A percentile compares a stretch with the other conserved stretches of the same genome.
Conservation (phyloP, 2,329 filamentous ascomycete genomes). For the Penicillium sp. region DNA sequence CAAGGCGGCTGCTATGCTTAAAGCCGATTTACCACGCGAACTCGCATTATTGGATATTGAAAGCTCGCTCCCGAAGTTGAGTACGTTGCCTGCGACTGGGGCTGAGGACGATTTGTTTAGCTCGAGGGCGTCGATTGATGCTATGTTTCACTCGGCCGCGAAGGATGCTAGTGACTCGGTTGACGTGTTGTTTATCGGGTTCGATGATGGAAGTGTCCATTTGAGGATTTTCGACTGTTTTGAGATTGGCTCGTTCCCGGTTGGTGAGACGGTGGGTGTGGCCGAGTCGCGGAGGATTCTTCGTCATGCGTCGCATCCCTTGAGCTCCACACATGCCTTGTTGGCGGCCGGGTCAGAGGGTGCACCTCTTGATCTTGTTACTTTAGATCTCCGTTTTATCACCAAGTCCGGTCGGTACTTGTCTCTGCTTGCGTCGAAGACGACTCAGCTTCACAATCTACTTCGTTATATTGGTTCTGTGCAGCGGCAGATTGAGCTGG, state of each 20-base stretch:
- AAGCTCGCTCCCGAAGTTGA: constrained; percentile 72
- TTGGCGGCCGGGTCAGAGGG: constrained; percentile 49
- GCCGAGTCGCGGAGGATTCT: constrained; percentile 43
- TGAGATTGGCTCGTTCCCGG: constrained; percentile 63
- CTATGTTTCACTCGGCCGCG: constrained; percentile 64
- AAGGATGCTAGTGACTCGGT: constrained; percentile 70
- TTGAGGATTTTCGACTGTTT: constrained; percentile 85
- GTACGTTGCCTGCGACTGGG: constrained; percentile 65
- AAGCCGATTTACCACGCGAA: constrained; percentile 67
- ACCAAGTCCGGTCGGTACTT: constrained; percentile 73
- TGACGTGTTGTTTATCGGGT: constrained; percentile 75
- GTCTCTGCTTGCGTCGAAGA: constrained; percentile 80
- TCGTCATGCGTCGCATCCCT: constrained; percentile 69
- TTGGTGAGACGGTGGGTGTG: constrained; percentile 42
- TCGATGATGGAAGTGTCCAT: constrained; percentile 69
- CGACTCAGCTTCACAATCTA: constrained; percentile 82
- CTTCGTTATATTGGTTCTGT: constrained; percentile 82
- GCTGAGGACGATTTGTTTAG: constrained; percentile 68
- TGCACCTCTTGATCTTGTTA: constrained; percentile 60
- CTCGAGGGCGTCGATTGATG: constrained; percentile 67
- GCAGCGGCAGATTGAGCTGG: constrained; percentile 73
- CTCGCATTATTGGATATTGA: constrained; percentile 76
- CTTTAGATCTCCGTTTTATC: constrained; percentile 81
- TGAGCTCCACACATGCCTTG: constrained; percentile 74
- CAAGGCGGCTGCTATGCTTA: constrained; percentile 37